phyloP scores from a whole-genome alignment of 331 rosid genomes.

The Acacia pycnantha region DNA sequence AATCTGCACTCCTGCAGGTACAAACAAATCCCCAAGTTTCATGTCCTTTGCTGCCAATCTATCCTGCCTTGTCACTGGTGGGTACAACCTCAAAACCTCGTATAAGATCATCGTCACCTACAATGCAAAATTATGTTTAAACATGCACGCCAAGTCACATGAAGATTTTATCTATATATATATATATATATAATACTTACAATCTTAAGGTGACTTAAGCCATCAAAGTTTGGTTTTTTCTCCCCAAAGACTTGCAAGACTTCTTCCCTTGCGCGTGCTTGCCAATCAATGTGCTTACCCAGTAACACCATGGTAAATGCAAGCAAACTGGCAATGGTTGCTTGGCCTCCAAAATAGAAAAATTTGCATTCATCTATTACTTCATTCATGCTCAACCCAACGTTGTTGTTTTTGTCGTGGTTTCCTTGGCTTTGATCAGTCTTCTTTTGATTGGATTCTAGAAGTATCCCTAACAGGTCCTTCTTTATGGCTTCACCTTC shows the following conservation, averaged over 20 bases:
- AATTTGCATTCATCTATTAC: slow-evolving; percentile 46
- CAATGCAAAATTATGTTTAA: neutral
- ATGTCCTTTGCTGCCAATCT: neutral
- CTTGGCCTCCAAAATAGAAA: slow-evolving; percentile 50
- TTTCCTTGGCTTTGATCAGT: slow-evolving; percentile 24
- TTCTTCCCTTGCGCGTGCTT: slow-evolving; percentile 30
- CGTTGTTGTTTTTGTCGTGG: neutral
- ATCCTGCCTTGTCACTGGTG: neutral
- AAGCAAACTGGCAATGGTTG: slow-evolving; percentile 39
- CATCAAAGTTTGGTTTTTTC: neutral
- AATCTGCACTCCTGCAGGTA: neutral
- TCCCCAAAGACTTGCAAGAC: neutral
- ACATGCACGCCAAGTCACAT: too few relatives aligned
- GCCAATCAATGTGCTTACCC: slow-evolving; percentile 43
- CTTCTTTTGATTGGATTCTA: slow-evolving; percentile 39
- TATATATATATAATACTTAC: neutral
- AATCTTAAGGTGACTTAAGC: neutral
- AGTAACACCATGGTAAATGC: slow-evolving; percentile 39
- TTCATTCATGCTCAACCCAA: slow-evolving; percentile 42
- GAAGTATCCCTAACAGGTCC: slow-evolving; percentile 32
- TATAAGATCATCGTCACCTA: neutral
- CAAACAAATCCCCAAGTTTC: neutral
- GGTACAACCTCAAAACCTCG: neutral
- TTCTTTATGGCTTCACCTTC: slow-evolving; percentile 22
- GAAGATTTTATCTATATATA: too few relatives aligned